phyloP scores from a whole-genome alignment of 106 monocot genomes.

The Posidonia australis region DNA sequence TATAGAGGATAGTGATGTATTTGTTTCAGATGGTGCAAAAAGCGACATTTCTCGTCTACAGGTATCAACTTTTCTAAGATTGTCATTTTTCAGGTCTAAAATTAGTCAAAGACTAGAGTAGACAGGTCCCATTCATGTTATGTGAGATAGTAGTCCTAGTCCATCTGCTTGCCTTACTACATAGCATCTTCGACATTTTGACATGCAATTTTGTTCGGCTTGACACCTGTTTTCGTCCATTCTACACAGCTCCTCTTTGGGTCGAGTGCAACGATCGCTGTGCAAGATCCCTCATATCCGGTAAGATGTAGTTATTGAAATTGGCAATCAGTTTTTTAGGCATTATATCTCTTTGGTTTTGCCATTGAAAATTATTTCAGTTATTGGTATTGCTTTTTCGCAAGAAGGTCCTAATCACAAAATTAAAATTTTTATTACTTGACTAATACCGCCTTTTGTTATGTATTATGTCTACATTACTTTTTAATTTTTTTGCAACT shows the following conservation, averaged over 20 bases:
- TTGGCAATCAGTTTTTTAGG: not conserved
- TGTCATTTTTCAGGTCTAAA: not conserved
- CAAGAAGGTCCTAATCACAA: too few species aligned
- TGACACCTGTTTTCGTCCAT: not conserved
- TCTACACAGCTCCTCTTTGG: conserved; percentile 77
- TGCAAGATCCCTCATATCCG: conserved; percentile 95
- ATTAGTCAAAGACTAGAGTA: not conserved
- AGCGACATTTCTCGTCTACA: conserved; percentile 94
- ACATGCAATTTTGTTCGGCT: not conserved
- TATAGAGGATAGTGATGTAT: conserved; percentile 73
- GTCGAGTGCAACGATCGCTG: conserved; percentile 71
- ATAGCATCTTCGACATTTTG: not conserved
- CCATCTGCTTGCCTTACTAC: too few species aligned
- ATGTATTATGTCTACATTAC: too few species aligned
- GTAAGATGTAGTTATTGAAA: conserved; percentile 29
- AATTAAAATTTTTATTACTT: too few species aligned
- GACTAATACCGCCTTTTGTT: too few species aligned
- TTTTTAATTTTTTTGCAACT: too few species aligned
- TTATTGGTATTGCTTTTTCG: too few species aligned
- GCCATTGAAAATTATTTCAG: too few species aligned
- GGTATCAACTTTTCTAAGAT: conserved; percentile 19
- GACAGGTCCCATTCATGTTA: too few species aligned
- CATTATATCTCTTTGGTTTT: too few species aligned
- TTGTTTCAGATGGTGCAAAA: conserved; percentile 96
- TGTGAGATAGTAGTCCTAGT: too few species aligned